Evolutionary conservation across 2,329 filamentous ascomycete species (phyloP).

Genomic region (Myrmaecium sp.): DNA sequence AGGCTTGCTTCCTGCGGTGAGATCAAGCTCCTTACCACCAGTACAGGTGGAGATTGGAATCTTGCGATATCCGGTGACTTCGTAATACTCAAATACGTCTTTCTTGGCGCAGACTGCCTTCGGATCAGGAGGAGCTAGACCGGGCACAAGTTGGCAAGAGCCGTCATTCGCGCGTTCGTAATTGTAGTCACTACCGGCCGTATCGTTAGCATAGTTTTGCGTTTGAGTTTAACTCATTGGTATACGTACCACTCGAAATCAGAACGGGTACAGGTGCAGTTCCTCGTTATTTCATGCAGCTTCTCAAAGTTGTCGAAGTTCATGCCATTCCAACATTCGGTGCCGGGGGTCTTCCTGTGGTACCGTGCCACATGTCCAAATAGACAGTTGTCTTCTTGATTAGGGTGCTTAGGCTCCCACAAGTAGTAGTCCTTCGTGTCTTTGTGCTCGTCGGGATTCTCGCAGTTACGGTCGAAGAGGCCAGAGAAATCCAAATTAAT

Average conservation of each 20-base stretch:
- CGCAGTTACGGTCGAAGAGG: slow-evolving; percentile 56
- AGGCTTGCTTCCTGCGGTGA: slow-evolving; percentile 39
- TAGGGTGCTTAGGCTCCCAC: slow-evolving; percentile 76
- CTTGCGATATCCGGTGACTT: slow-evolving; percentile 73
- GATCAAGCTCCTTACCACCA: slow-evolving; percentile 60
- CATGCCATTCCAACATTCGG: slow-evolving; percentile 66
- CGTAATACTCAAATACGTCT: slow-evolving; percentile 62
- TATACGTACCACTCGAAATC: slow-evolving; percentile 79
- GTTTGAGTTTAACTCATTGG: background rate
- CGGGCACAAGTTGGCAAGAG: slow-evolving; percentile 59
- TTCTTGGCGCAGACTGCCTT: slow-evolving; percentile 41
- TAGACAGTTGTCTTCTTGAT: slow-evolving; percentile 63
- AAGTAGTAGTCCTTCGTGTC: slow-evolving; percentile 60
- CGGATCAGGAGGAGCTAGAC: slow-evolving; percentile 48
- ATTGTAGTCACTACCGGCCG: slow-evolving; percentile 62
- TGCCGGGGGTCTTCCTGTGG: slow-evolving; percentile 69
- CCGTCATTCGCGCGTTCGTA: slow-evolving; percentile 65
- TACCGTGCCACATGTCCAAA: slow-evolving; percentile 87
- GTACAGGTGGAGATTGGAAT: slow-evolving; percentile 79
- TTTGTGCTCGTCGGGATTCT: slow-evolving; percentile 43
- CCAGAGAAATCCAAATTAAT: slow-evolving; percentile 82
- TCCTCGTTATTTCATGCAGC: slow-evolving; percentile 50
- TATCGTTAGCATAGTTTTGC: slow-evolving; percentile 6
- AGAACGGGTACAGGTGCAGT: slow-evolving; percentile 67
- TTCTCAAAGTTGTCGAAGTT: slow-evolving; percentile 43